Conservation (phyloP, 108 stramenopile genomes). For the Mediolabrus comicus region DNA sequence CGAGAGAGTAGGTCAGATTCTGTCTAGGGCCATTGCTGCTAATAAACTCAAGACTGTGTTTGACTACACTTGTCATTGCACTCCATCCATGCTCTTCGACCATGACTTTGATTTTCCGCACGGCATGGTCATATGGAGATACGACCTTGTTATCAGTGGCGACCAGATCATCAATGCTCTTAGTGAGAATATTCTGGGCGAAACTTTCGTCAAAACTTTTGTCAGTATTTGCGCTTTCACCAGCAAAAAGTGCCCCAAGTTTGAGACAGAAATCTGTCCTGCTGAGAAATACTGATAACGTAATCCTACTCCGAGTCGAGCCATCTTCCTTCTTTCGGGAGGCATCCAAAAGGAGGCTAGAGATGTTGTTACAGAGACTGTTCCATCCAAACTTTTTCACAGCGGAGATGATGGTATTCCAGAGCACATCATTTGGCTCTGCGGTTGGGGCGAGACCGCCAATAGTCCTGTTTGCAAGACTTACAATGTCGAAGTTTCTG, state of each 20-base stretch:
- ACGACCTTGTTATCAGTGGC: not conserved
- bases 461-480: not conserved
- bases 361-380: not conserved
- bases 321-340: not conserved
- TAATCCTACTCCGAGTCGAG: not conserved
- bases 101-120: not conserved
- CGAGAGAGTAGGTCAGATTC: not conserved
- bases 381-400: not conserved
- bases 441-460: not conserved
- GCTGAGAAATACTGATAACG: not conserved
- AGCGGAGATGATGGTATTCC: not conserved
- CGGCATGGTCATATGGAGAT: not conserved
- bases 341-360: not conserved
- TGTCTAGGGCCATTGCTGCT: not conserved
- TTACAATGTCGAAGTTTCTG: not conserved
- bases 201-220: no score
- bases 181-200: not conserved
- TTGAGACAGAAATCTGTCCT: not conserved
- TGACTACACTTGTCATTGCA: not conserved
- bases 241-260: no score
- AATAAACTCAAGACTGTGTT: not conserved
- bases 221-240: not conserved
- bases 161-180: not conserved
- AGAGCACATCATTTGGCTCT: not conserved
- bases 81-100: not conserved